A percentile compares a stretch with the other conserved stretches of the same genome.
phyloP scores from a whole-genome alignment of 148 eudicot species.

The Euryodendron excelsum region DNA sequence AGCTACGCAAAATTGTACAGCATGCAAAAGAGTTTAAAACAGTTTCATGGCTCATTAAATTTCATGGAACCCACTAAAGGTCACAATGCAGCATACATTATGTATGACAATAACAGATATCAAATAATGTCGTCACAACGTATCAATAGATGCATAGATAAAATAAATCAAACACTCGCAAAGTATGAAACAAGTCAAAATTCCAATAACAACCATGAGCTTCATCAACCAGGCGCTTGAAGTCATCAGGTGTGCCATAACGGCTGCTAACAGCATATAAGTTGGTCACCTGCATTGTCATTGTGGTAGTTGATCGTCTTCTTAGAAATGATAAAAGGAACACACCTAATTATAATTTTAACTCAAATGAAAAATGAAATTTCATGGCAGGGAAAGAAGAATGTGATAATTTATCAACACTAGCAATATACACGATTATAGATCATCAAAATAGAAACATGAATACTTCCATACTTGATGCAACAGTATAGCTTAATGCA shows the following conservation, averaged over 20 bases:
- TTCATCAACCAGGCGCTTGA: constrained; percentile 94
- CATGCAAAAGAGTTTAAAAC: not conserved
- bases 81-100: not conserved
- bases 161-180: not conserved
- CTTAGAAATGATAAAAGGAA: not conserved
- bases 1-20: not conserved
- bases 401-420: not conserved
- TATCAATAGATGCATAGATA: not conserved
- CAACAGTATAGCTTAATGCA: not conserved
- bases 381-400: not conserved
- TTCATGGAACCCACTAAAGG: not conserved
- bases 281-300: constrained; percentile 73
- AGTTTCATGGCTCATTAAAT: not conserved
- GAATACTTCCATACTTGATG: not conserved
- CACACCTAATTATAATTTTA: not conserved
- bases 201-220: constrained; percentile 68
- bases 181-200: constrained; percentile 4
- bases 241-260: constrained; percentile 96
- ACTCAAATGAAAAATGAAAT: not conserved
- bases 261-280: constrained; percentile 98
- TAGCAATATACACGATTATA: not conserved
- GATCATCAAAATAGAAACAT: not conserved
- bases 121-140: not conserved
- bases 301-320: constrained; percentile 15
- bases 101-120: not conserved